Conservation (phyloP, 2,329 filamentous ascomycete genomes). For the Aspergillus puulaauensis region DNA sequence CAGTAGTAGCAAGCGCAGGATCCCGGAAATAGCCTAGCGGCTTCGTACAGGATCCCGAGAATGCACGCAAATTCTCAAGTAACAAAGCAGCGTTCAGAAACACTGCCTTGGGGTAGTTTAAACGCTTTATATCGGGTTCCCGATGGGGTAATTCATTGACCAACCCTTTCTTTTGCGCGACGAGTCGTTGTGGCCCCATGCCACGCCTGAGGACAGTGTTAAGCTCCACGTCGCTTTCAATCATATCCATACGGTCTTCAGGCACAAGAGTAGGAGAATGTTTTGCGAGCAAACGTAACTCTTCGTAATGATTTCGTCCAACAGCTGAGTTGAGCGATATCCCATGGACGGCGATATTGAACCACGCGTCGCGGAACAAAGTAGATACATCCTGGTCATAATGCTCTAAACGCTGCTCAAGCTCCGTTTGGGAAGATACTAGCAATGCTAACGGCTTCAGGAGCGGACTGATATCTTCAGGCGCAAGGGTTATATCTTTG, state of each 20-base stretch:
- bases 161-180: slow-evolving; percentile 78
- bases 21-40: slow-evolving; percentile 93
- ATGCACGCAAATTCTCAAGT: slow-evolving; percentile 83
- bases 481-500: slow-evolving; percentile 76
- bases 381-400: slow-evolving; percentile 68
- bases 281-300: slow-evolving; percentile 80
- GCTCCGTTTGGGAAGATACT: slow-evolving; percentile 56
- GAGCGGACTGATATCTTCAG: slow-evolving; percentile 83
- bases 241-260: slow-evolving; percentile 82
- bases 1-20: slow-evolving; percentile 68
- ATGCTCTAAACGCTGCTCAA: slow-evolving; percentile 28
- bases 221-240: slow-evolving; percentile 94
- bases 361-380: slow-evolving; percentile 89
- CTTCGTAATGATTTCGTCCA: slow-evolving; percentile 69
- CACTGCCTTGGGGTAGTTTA: slow-evolving; percentile 87
- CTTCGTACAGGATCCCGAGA: slow-evolving; percentile 85
- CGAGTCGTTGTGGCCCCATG: slow-evolving; percentile 69
- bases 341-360: slow-evolving; percentile 94
- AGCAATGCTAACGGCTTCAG: slow-evolving; percentile 84
- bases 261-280: slow-evolving; percentile 85
- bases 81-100: slow-evolving; percentile 90
- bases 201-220: slow-evolving; percentile 90
- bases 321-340: slow-evolving; percentile 74
- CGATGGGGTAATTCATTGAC: slow-evolving; percentile 71
- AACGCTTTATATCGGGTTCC: slow-evolving; percentile 72